phyloP scores from a whole-genome alignment of 2,329 filamentous ascomycete genomes.

The Ophiocordyceps camponoti-leonardi region DNA sequence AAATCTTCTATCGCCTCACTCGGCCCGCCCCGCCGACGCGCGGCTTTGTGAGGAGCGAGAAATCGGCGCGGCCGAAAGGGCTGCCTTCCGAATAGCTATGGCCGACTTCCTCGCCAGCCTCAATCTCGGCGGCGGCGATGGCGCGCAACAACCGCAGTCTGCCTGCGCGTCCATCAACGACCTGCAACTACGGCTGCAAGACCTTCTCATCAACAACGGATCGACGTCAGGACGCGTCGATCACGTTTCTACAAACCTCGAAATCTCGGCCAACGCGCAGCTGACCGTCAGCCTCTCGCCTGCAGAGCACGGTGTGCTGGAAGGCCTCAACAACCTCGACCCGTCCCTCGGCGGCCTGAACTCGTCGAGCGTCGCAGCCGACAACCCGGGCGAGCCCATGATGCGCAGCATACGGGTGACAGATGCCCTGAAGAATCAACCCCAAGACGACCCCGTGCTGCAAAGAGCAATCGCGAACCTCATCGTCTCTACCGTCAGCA shows the following conservation, averaged over 20 bases:
- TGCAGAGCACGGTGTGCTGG: constrained; percentile 16
- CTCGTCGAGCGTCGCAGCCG: constrained; percentile 4
- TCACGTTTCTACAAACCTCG: constrained; percentile 27
- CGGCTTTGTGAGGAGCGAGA: constrained; percentile 6
- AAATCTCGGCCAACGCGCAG: constrained; percentile 25
- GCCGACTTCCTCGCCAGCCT: constrained; percentile 21
- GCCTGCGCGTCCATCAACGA: constrained; percentile 22
- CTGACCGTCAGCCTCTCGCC: constrained; percentile 23
- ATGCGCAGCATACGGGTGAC: constrained; percentile 23
- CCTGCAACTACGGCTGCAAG: constrained; percentile 25
- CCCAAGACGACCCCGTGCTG: constrained; percentile 25
- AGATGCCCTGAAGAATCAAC: constrained; percentile 31
- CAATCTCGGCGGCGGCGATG: constrained; percentile 10
- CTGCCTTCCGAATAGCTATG: constrained; percentile 8
- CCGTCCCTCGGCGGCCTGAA: constrained; percentile 14
- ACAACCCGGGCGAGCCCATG: constrained; percentile 6
- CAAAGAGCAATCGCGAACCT: constrained; percentile 32
- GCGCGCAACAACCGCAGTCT: constrained; percentile 6
- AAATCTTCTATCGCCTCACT: background rate
- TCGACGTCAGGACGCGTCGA: constrained; percentile 29
- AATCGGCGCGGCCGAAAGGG: constrained; percentile 2
- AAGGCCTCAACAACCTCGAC: constrained; percentile 16
- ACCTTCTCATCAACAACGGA: constrained; percentile 20
- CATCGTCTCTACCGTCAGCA: constrained; percentile 24
- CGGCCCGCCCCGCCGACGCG: background rate